Base-by-base conservation (phyloP, 371 early-diverging fungal species). In the Actinomortierella ambigua region DNA sequence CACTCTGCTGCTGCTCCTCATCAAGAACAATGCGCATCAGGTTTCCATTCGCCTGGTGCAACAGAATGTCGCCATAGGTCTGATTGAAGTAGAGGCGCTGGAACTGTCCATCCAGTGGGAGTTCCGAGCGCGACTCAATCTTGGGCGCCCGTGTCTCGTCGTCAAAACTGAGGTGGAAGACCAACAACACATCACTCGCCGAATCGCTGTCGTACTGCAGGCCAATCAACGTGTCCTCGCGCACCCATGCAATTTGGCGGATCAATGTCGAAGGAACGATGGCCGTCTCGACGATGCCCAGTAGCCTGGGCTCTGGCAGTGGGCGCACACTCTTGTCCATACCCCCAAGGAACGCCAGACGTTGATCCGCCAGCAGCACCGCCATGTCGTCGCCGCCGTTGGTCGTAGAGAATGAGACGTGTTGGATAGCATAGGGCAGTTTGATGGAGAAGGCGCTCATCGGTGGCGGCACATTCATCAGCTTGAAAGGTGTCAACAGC, bases 391-490 rank as follows among this genome's bases (percentile, higher is more conserved):
- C 90, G 1, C 89, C 93, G 3, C 80, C 55, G 53, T 80, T 50
- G n/a, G 69, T 63, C 4, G 83, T 78, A n/a, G 84, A 83, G 65
- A 93, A 92, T 3, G 88, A 69, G 20, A 90, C 86, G 55, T 85
- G 79, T 18, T 84, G 79, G 8, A 83, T 80, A 3, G 90, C 81
- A 13, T 67, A 61, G 2, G 81, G 68, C 4, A 82, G 52, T 2
- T 69, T 28, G 6, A 87, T 23, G 0, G 79, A 79, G 43, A 84
- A 77, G 15, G 82, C 80, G 53, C 77, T 75, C 97, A 96, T 97
- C 4, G 98, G 98, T 20, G 98, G 98, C 51, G 98, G 98, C 14
- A 97, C 92, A 67, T 97, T 97, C 61, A 86, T 82, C 61, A 85
- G 77, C 44, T 79, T 75, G 67, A 97, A 95, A 9, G 98, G 97